Percentiles rank a stretch among this genome's conserved stretches.
phyloP scores from a whole-genome alignment of 1,284 basidiomycete species.

The Chalciporus sp. region DNA sequence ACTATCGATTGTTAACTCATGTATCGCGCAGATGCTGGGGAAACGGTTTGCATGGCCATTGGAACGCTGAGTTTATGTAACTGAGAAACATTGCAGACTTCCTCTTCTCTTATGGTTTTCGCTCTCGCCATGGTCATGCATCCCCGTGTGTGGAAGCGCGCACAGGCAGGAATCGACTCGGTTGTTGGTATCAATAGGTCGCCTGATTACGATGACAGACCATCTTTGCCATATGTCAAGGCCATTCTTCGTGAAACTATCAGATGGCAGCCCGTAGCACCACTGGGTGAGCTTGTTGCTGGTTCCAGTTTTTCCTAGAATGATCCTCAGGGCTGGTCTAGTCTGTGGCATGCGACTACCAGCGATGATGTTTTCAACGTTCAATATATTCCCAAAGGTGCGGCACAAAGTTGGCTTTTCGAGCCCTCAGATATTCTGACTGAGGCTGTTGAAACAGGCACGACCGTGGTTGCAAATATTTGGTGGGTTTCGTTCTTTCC shows the following conservation, averaged over 20 bases:
- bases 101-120: constrained; percentile 18
- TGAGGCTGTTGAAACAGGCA: background rate
- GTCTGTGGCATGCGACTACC: background rate
- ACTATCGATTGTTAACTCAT: background rate
- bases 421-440: background rate
- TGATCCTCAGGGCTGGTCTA: constrained; percentile 1
- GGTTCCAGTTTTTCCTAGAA: no score
- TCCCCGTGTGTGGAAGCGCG: constrained; percentile 30
- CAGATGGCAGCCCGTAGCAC: constrained; percentile 18
- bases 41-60: constrained; percentile 6
- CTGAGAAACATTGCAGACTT: background rate
- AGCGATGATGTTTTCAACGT: background rate
- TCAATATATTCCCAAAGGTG: constrained; percentile 14
- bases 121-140: constrained; percentile 34
- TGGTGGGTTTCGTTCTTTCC: background rate
- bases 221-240: constrained; percentile 37
- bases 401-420: background rate
- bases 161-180: constrained; percentile 40
- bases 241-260: constrained; percentile 38
- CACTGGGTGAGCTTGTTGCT: constrained; percentile 6
- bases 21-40: background rate
- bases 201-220: constrained; percentile 4
- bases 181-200: constrained; percentile 38
- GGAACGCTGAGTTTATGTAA: background rate
- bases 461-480: constrained; percentile 5